These are phyloP conservation scores for Aristolochia fimbriata DNA, from an alignment of 164 flowering plant genomes.

Conservation along the genomic window DNA sequence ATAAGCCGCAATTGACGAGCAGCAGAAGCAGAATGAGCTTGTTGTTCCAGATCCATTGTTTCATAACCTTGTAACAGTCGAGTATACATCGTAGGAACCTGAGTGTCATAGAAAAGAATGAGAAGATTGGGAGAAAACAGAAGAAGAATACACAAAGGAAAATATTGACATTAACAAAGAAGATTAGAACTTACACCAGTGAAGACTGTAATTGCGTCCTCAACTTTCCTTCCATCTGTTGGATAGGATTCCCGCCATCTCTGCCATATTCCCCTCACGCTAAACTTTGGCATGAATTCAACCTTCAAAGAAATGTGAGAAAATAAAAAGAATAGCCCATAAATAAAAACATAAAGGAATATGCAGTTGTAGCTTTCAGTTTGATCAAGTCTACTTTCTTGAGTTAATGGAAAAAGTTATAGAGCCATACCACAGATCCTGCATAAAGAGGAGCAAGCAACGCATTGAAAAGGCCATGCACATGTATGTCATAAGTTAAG, in stretches of 20 bases:
- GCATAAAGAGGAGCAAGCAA: slow-evolving; percentile 94
- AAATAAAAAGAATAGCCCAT: slow-evolving; percentile 4
- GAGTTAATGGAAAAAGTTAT: background rate
- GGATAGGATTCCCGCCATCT: slow-evolving; percentile 98
- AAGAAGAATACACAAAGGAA: background rate
- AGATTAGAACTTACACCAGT: slow-evolving; percentile 74
- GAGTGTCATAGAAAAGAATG: background rate
- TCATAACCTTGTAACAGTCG: slow-evolving; percentile 92
- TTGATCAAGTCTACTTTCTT: background rate
- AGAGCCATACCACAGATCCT: slow-evolving; percentile 59
- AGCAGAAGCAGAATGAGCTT: slow-evolving; percentile 65
- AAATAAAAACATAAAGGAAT: background rate
- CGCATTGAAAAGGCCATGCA: slow-evolving; percentile 51
- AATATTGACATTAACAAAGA: background rate
- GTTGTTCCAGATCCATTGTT: slow-evolving; percentile 69
- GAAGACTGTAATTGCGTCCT: slow-evolving; percentile 75
- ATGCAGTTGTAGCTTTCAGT: slow-evolving; percentile 7
- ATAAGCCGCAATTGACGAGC: slow-evolving; percentile 86
- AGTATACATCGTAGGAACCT: slow-evolving; percentile 98
- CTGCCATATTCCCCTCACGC: slow-evolving; percentile 97
- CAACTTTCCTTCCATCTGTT: slow-evolving; percentile 40
- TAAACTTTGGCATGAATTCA: slow-evolving; percentile 94
- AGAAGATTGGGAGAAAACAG: background rate
- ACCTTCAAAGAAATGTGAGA: slow-evolving; percentile 45
- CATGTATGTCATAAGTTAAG: too few relatives aligned